Percentiles rank a stretch among this genome's conserved stretches.
Conservation (phyloP, 805 yeast genomes). For the Cyberlindnera euphorbiiphila region DNA sequence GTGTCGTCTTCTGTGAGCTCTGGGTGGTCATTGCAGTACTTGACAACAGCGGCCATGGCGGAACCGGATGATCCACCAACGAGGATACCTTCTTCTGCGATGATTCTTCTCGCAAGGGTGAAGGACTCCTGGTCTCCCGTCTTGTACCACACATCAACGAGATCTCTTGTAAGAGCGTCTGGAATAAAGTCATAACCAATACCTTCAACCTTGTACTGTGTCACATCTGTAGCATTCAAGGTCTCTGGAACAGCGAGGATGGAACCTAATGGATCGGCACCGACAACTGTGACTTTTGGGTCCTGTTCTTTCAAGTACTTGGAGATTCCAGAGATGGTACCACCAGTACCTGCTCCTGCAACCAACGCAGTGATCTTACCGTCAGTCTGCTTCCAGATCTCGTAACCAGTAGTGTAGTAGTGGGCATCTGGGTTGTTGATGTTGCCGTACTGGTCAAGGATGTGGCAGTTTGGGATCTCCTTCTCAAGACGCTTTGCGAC, state of each 20-base stretch:
- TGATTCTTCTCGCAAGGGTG: constrained; percentile 74
- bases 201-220: constrained; percentile 80
- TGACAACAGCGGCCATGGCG: constrained; percentile 74
- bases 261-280: constrained; percentile 87
- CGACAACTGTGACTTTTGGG: constrained; percentile 57
- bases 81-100: constrained; percentile 78
- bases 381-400: constrained; percentile 76
- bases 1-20: constrained; percentile 67
- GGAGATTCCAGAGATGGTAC: constrained; percentile 83
- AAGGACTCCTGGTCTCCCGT: constrained; percentile 81
- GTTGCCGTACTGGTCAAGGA: constrained; percentile 79
- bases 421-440: constrained; percentile 80
- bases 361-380: constrained; percentile 71
- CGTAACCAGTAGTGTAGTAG: constrained; percentile 79
- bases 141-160: constrained; percentile 78
- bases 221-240: constrained; percentile 49
- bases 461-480: constrained; percentile 81
- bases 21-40: constrained; percentile 57
- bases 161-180: constrained; percentile 63
- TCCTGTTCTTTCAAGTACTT: constrained; percentile 70
- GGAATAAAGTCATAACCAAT: constrained; percentile 89
- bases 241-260: constrained; percentile 77
- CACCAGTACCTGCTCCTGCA: constrained; percentile 96
- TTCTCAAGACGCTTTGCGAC: constrained; percentile 76
- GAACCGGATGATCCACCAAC: constrained; percentile 91